Conservation (phyloP, 495 filamentous ascomycete species). For the Cetradonia linearis region DNA sequence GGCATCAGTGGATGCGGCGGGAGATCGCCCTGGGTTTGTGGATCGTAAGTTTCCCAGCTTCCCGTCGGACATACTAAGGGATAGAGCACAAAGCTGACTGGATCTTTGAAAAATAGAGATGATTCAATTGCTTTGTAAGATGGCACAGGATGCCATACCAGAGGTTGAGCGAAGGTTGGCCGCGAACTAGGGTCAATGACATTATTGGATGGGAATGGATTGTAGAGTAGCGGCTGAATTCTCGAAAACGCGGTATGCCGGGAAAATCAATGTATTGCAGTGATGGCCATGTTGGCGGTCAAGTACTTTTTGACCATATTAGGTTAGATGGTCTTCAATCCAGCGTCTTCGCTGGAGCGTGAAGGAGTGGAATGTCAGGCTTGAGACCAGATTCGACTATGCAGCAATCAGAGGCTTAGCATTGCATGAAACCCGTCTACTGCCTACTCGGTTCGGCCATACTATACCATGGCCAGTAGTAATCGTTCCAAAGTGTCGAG, state of each 20-base stretch:
- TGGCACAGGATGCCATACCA: slow-evolving; percentile 16
- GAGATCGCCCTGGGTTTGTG: slow-evolving; percentile 7
- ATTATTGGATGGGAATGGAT: background rate
- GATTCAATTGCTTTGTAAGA: slow-evolving; percentile 15
- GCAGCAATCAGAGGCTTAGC: background rate
- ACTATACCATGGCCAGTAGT: background rate
- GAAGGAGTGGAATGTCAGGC: background rate
- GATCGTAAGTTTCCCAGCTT: slow-evolving; percentile 4
- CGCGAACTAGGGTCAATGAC: slow-evolving; percentile 2
- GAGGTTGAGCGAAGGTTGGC: slow-evolving; percentile 16
- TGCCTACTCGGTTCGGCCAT: background rate
- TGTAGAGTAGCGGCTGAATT: background rate
- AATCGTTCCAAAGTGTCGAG: background rate
- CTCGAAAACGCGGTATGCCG: background rate
- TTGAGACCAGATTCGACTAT: background rate
- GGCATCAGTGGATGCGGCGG: slow-evolving; percentile 7
- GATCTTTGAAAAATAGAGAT: slow-evolving; percentile 9
- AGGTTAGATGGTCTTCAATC: background rate
- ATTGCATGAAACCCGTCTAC: background rate
- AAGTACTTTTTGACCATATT: background rate
- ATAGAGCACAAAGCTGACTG: background rate
- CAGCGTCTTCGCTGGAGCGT: background rate
- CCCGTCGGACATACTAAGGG: background rate
- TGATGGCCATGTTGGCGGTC: background rate
- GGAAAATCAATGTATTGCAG: background rate